Evolutionary conservation across 2,329 filamentous ascomycete genomes (phyloP), one percentile per base, ranked within the genome.

Genomic region (Beauveria bassiana): DNA sequence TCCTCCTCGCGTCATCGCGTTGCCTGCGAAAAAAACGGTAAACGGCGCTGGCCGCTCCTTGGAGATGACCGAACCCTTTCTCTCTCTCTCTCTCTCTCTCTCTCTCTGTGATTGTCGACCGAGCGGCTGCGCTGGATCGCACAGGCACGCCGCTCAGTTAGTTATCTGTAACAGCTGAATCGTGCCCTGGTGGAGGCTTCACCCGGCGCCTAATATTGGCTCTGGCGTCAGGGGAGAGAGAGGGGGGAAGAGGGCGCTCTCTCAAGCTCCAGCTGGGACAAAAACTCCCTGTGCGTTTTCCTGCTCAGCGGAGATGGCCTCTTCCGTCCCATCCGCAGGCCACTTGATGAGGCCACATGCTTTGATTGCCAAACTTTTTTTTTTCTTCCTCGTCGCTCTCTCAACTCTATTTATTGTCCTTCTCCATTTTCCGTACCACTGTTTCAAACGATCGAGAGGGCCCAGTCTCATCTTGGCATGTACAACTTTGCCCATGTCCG

Each of bases 261-360:
- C 34, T 38, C 42, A 40, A 60, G 49, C 57, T 60, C 42, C 49
- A 60, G 57, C 57, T 60, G 49, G 49, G 57, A 53, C 49, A 52
- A 45, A 40, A 40, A 38, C 38, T 28, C 18, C 47, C 47, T 52
- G 6, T 24, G 45, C 46, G 8, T 20, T 50, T 28, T 54, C 42
- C 47, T 28, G 31, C 28, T 14, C 42, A 20, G 47, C 57, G 47
- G 57, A 53, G 47, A 60, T 20, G 57, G 12, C 46, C 22, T 53
- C 57, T 46, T 60, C 57, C 57, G 57, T 38, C 49, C 49, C 57
- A 52, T 60, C 57, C 57, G 57, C 16, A 38, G 28, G 24, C 24
- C 16, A 5, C 8, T 9, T 22, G n/a, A 12, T 46, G 12, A 34
- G 31, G 31, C 34, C 34, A 38, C 34, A 38, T 38, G 34, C 34